phyloP scores from a whole-genome alignment of 2,329 filamentous ascomycete genomes.

The Beauveria medogensis region DNA sequence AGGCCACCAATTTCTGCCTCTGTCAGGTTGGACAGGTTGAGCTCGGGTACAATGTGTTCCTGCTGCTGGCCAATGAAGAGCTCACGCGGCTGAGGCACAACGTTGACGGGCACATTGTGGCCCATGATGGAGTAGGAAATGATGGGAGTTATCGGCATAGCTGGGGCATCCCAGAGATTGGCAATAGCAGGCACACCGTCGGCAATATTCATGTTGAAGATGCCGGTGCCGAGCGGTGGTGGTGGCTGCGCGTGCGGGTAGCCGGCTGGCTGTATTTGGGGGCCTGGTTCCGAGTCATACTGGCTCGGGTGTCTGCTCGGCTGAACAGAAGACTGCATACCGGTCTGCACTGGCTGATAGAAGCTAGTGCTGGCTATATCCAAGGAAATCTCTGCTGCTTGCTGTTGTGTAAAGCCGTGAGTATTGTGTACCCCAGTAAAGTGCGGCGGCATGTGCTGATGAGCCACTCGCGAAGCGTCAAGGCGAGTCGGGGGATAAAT shows the following conservation, averaged over 20 bases:
- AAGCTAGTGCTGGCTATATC: background rate
- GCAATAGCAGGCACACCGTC: conserved; percentile 8
- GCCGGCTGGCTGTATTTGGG: background rate
- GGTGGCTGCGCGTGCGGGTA: background rate
- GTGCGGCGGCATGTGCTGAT: background rate
- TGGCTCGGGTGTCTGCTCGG: background rate
- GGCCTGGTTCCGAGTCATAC: background rate
- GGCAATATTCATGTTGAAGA: conserved; percentile 4
- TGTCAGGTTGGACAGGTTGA: conserved; percentile 18
- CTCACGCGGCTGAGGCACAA: conserved; percentile 1
- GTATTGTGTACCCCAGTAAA: background rate
- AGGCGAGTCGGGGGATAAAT: background rate
- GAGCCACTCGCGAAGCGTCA: background rate
- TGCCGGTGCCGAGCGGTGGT: conserved; percentile 4
- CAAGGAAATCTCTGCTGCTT: background rate
- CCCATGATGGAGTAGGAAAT: conserved; percentile 11
- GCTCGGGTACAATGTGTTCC: conserved; percentile 8
- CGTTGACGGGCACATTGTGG: conserved; percentile 5
- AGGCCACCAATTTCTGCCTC: conserved; percentile 17
- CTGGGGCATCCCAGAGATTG: conserved; percentile 2
- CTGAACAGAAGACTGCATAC: background rate
- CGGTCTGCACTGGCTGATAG: background rate
- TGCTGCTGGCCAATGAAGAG: background rate
- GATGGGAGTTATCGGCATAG: background rate
- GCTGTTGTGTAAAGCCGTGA: background rate